A percentile compares a stretch with the other conserved stretches of the same genome.
These are phyloP conservation scores for Clitopilus passeckerianus DNA, from an alignment of 768 basidiomycete genomes.

Conservation along the genomic window DNA sequence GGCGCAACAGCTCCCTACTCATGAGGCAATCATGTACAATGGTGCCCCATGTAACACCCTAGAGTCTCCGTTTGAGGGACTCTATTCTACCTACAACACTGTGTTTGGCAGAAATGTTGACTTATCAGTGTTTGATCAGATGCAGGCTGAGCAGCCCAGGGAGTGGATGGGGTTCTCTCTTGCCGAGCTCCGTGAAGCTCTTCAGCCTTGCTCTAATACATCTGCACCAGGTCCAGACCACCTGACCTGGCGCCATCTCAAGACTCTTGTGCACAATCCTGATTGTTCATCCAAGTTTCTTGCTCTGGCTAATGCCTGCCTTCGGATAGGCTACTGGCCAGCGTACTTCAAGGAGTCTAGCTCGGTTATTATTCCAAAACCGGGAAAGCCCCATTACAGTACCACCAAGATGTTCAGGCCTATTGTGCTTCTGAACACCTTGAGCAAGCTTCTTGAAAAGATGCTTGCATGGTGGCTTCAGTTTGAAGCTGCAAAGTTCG, in stretches of 20 bases:
- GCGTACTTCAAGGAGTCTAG: neutral
- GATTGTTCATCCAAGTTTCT: neutral
- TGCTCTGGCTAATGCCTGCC: neutral
- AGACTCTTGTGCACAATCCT: neutral
- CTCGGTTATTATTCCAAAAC: constrained; percentile 2
- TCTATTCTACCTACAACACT: neutral
- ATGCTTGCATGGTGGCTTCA: neutral
- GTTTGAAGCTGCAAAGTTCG: neutral
- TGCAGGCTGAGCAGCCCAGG: neutral
- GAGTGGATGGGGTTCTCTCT: neutral
- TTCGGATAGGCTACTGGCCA: neutral
- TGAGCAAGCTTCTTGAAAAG: constrained; percentile 1
- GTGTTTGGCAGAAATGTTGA: neutral
- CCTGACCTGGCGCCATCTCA: neutral
- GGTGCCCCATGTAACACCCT: neutral
- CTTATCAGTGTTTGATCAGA: neutral
- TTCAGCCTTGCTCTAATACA: neutral
- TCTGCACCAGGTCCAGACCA: neutral
- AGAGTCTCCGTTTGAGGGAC: neutral
- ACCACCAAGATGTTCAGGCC: neutral
- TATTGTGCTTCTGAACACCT: constrained; percentile 1
- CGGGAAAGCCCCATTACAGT: neutral
- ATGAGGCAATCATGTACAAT: neutral
- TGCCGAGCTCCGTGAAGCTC: neutral
- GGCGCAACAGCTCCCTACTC: neutral